Base-by-base conservation (phyloP, 768 basidiomycete species). In the Termitomyces sp. region DNA sequence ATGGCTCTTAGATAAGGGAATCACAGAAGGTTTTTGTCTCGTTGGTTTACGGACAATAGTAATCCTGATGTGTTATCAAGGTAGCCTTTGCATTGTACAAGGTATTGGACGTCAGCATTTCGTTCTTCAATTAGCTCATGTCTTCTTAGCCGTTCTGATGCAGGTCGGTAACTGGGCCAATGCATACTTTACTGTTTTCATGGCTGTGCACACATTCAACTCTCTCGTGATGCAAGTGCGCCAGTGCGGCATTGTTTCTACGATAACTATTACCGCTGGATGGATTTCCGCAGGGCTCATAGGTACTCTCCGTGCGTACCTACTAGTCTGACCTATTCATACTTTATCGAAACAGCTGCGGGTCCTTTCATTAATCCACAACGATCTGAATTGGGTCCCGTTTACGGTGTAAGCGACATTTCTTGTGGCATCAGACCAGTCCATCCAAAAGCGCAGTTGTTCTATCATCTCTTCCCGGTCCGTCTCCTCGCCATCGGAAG, bases 191-290 rank as follows among this genome's bases (percentile, higher is more conserved):
- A 86, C 81, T 2, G 75, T 79, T 10, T 75, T 78, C 5, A 85
- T 88, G 62, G 84, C 84, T 0, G 63, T 88, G 10, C 88, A 91
- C 68, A 83, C 84, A 0, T 87, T 89, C 74, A 80, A 75, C 61
- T 82, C 87, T 16, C 74, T 90, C 39, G 83, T 86, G 15, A 71
- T 90, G 54, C 77, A 76, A 45, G 74, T 74, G 59, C 78, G 78
- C 36, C 82, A 83, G 59, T 79, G 83, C 8, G 64, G 69, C 15
- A 74, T 82, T 68, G 70, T 82, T 31, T 82, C 78, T 58, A 66
- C 70, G 2, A 66, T 68, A 3, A 68, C 73, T 10, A 77, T 82
- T 22, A 51, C 64, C 15, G 42, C 80, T 44, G 88, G 88, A 48
- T 90, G 88, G 88, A 60, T 69, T 8, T 60, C 74, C 28, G 72